Percentiles rank a stretch among this genome's conserved stretches.
Conservation (phyloP, 352 stramenopile genomes). For the Phytopythium litorale region DNA sequence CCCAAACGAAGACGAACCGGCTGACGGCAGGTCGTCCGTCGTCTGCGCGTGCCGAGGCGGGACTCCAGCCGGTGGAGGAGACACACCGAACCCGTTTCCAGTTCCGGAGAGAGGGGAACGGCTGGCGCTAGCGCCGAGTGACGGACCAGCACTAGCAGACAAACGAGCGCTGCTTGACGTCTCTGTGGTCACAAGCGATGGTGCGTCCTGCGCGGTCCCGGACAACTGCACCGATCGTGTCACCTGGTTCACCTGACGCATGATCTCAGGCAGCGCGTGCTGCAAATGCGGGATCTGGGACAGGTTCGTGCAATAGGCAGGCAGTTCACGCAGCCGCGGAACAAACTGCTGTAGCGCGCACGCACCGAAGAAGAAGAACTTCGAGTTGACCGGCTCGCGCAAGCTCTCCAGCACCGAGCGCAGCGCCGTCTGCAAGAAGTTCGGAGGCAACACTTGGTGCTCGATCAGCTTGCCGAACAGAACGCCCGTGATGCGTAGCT, state of each 20-base stretch:
- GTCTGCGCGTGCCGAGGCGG: slow-evolving; percentile 4
- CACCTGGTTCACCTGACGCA: slow-evolving; percentile 85
- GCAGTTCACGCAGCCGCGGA: slow-evolving; percentile 93
- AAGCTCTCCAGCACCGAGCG: slow-evolving; percentile 97
- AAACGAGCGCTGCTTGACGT: neutral
- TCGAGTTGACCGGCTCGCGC: slow-evolving; percentile 94
- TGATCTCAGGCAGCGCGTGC: slow-evolving; percentile 91
- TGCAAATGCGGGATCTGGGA: slow-evolving; percentile 97
- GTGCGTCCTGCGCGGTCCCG: slow-evolving; percentile 1
- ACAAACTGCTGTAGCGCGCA: slow-evolving; percentile 98
- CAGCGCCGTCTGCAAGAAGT: slow-evolving; percentile 97
- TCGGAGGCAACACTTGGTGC: slow-evolving; percentile 96
- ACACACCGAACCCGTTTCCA: neutral
- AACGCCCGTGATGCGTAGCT: slow-evolving; percentile 98
- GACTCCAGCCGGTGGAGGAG: neutral
- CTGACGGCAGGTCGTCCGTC: slow-evolving; percentile 6
- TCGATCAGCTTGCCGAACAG: slow-evolving; percentile 98
- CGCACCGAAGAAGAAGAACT: slow-evolving; percentile 99
- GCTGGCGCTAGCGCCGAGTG: neutral
- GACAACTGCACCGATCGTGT: slow-evolving; percentile 49
- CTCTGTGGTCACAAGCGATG: slow-evolving; percentile 12
- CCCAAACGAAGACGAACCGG: slow-evolving; percentile 9
- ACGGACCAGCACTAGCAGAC: neutral
- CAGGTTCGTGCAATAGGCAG: slow-evolving; percentile 97
- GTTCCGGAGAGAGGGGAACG: neutral